phyloP scores from a whole-genome alignment of 2,329 filamentous ascomycete genomes.

The Pezizomycotina sp. region DNA sequence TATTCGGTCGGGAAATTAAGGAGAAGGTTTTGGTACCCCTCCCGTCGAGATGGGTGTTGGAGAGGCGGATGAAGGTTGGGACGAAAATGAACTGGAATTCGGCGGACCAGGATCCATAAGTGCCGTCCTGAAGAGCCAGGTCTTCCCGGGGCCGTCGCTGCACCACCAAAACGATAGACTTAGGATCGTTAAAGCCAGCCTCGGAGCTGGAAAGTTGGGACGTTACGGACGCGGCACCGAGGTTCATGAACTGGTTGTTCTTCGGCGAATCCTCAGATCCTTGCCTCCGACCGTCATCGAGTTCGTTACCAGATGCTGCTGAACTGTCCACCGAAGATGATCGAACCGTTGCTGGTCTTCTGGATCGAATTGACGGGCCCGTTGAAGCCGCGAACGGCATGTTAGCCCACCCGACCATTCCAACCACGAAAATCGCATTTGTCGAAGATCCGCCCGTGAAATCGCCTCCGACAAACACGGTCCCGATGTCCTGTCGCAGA shows the following conservation, averaged over 20 bases:
- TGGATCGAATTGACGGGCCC: constrained; percentile 72
- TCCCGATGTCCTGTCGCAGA: constrained; percentile 63
- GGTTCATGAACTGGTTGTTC: constrained; percentile 62
- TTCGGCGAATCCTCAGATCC: constrained; percentile 52
- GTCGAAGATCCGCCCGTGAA: constrained; percentile 68
- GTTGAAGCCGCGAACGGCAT: constrained; percentile 90
- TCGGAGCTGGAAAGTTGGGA: constrained; percentile 45
- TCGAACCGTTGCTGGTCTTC: constrained; percentile 71
- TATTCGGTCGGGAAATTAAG: constrained; percentile 67
- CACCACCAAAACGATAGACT: constrained; percentile 63
- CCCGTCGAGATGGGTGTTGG: constrained; percentile 71
- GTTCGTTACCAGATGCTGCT: too few species aligned
- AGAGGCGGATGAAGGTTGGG: constrained; percentile 71
- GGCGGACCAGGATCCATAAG: constrained; percentile 67
- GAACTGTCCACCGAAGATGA: too few species aligned
- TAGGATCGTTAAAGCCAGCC: constrained; percentile 55
- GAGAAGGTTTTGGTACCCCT: constrained; percentile 79
- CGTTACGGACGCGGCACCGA: constrained; percentile 60
- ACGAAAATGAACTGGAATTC: constrained; percentile 67
- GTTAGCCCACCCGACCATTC: constrained; percentile 52
- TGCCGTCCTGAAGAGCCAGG: constrained; percentile 41
- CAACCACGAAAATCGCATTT: constrained; percentile 74
- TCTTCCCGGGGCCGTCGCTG: too few species aligned
- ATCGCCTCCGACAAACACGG: constrained; percentile 80
- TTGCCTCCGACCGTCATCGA: too few species aligned